Percentiles rank a stretch among this genome's conserved stretches.
phyloP scores from a whole-genome alignment of 495 filamentous ascomycete genomes.

The Penicillium taxi region DNA sequence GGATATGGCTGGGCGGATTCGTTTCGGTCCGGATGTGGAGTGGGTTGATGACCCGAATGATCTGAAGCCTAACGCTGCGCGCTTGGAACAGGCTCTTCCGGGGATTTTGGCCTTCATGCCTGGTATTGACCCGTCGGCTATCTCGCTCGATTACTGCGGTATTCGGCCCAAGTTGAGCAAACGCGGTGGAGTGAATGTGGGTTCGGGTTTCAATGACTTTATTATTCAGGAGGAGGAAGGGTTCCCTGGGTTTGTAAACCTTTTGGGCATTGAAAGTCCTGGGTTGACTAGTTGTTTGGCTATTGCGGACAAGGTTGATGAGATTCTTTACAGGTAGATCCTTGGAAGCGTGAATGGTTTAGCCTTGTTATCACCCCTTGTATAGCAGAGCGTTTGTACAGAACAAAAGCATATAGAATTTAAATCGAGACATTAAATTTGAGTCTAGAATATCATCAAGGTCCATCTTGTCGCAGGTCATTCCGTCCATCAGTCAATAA shows the following conservation, averaged over 20 bases:
- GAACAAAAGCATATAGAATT: not conserved
- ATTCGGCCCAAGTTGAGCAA: conserved; percentile 79
- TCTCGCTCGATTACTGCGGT: conserved; percentile 82
- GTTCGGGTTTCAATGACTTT: conserved; percentile 74
- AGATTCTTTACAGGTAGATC: conserved; percentile 57
- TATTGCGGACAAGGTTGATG: conserved; percentile 76
- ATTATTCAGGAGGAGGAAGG: conserved; percentile 74
- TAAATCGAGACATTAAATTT: too few species aligned
- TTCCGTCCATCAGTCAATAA: too few species aligned
- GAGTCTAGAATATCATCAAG: too few species aligned
- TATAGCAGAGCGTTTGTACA: not conserved
- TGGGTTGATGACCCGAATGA: conserved; percentile 67
- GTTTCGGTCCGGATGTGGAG: conserved; percentile 93
- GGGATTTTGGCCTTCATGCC: conserved; percentile 79
- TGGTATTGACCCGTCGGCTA: conserved; percentile 51
- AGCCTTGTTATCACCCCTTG: too few species aligned
- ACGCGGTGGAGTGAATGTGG: conserved; percentile 47
- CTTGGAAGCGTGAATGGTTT: too few species aligned
- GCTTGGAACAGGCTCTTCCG: conserved; percentile 56
- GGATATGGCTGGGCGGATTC: conserved; percentile 75
- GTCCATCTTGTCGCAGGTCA: too few species aligned
- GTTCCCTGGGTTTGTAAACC: conserved; percentile 78
- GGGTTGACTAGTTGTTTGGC: conserved; percentile 85
- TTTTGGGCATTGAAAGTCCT: conserved; percentile 91
- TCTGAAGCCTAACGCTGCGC: conserved; percentile 43